Base-by-base conservation (phyloP, 2,329 filamentous ascomycete species). In the Calonectria pteridis region DNA sequence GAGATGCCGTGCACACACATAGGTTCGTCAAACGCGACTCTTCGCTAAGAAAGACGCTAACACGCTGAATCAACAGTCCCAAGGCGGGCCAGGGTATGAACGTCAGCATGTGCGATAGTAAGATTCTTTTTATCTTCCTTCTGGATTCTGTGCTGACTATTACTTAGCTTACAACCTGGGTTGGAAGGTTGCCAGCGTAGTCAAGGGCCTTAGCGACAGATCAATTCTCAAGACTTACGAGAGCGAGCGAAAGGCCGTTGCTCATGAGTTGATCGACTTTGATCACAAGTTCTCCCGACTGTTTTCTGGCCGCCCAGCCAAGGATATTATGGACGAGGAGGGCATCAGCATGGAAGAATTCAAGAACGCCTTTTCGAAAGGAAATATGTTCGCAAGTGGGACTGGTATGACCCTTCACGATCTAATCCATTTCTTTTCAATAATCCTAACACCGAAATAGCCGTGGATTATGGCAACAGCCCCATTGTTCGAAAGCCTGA, bases 71-170 rank as follows among this genome's bases (percentile, higher is more conserved):
- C 35, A 40, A 88, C 87, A 3, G 86, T 43, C 92, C 91, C 26
- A 93, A 93, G 79, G 92, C 91, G 0, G 92, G 92, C 2, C 92
- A 94, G 79, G 93, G 93, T 16, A 94, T 94, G 92, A 94, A 94
- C 77, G 90, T 93, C 2, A 90, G 87, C 35, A 93, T 94, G 90
- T 92, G 93, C 77, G 93, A 94, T 80, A 82, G 72, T 74, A 29
- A 71, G 72, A 9, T 7, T 10, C 9, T 66, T 46, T 13, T 35
- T 4, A 13, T 1, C 55, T 5, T 4, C n/a, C 13, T 23, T 20
- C 20, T 18, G 4, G 26, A 16, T 16, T 20, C 40, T 55, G 43
- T 20, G 33, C 55, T 65, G 9, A 64, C 29, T 18, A 16, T 0
- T 18, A 9, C n/a, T 2, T 9, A 74, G 71, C 79, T 2, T 81